Base-by-base conservation (phyloP, 352 stramenopile genomes). In the Hyaloperonospora arabidopsidis region DNA sequence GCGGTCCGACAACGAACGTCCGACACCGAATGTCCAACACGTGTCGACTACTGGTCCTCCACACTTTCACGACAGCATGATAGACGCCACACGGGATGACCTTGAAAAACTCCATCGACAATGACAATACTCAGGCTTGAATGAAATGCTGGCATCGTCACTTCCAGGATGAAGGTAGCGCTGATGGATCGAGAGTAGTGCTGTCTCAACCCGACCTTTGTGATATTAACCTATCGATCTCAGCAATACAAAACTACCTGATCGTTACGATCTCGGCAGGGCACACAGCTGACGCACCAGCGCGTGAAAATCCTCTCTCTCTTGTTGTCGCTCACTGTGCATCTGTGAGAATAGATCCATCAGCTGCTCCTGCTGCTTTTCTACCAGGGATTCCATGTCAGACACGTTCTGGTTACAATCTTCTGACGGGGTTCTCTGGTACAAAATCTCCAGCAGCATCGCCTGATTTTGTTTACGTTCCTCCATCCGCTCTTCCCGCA, bases 321-420 rank as follows among this genome's bases (percentile, higher is more conserved):
- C 64, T 15, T 68, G 67, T 25, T 67, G 54, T 22, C 64, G 61
- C 43, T 73, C 67, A 23, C 62, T 68, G 34, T 72, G 61, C 50
- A 76, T 69, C 34, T 68, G 61, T 22, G 51, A 34, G 32, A 73
- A 76, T 49, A 71, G 57, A 55, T 62, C 62, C 57, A 76, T 53
- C 35, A 76, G 55, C 25, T 76, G 67, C 29, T 71, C 51, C 15
- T 70, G 65, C 48, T 73, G 67, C 28, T 68, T 72, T 13, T 36
- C 41, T 6, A 72, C 55, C 4, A 76, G 49, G 13, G 61, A 53
- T n/a, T 70, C 55, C 41, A 71, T 54, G 45, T 59, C 64, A 1
- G 29, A 43, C n/a, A 52, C 40, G 23, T 58, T 70, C 49, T 65
- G 34, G 14, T 28, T 48, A 0, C 19, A 34, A 21, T 68, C 55